phyloP scores from a whole-genome alignment of 83 land plant genomes.

The Thuja plicata region DNA sequence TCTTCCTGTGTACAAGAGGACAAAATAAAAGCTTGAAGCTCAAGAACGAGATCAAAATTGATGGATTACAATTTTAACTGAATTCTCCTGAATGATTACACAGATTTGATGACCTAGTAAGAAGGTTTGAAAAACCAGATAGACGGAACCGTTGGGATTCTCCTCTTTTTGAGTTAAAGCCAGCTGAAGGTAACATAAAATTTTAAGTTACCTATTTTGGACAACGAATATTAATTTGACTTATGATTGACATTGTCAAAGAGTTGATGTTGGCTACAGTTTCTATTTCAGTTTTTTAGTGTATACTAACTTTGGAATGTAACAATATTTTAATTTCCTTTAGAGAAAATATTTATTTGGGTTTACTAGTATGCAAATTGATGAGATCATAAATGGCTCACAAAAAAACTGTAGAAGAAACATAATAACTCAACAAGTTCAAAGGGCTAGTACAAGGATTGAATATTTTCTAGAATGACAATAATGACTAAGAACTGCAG shows the following conservation, averaged over 20 bases:
- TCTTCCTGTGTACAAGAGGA: not conserved
- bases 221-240: not conserved
- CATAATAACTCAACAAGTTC: not conserved
- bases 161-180: slow-evolving; percentile 82
- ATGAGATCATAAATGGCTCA: not conserved
- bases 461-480: not conserved
- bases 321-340: not conserved
- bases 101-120: slow-evolving; percentile 83
- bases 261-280: not conserved
- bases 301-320: not conserved
- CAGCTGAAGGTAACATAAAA: slow-evolving; percentile 48
- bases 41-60: not conserved
- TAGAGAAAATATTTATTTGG: not conserved
- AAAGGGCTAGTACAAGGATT: not conserved
- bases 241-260: not conserved
- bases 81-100: not conserved
- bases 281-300: not conserved
- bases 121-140: slow-evolving; percentile 96
- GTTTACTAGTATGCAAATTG: not conserved
- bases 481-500: not conserved
- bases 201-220: not conserved
- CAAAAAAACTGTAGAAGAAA: not conserved
- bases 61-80: not conserved
- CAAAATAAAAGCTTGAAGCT: not conserved
- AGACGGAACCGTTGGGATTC: slow-evolving; percentile 94